Base-by-base conservation (phyloP, 345 rosid genomes). In the Ricinus communis region DNA sequence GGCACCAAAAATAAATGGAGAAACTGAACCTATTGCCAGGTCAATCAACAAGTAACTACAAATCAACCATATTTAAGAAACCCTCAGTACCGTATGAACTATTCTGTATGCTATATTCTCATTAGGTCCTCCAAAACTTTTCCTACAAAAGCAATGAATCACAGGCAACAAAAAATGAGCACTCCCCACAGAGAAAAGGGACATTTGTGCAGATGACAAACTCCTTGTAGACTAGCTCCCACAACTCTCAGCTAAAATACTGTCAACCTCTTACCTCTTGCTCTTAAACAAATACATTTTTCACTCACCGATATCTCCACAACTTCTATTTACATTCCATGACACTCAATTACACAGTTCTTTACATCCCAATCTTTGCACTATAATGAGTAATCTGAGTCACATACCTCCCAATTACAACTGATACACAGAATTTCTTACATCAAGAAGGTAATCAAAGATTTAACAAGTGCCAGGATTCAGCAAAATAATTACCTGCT, bases 401-500 rank as follows among this genome's bases (percentile, higher is more conserved):
- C 50, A 21, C 11, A 22, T 22, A 22, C 22, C 18, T n/a, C 16
- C 28, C 66, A 10, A 1, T 62, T 21, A 47, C 22, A 19, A 30
- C 31, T 45, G n/a, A 46, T 41, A 27, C 19, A 45, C 5, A 28
- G 49, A 38, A 18, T 13, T 47, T 14, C 46, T 64, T 62, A 45
- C 19, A 45, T 45, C 15, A 45, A 63, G 49, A 18, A 45, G 7
- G 16, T 30, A 53, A 66, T 12, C 45, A 33, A 66, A 50, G 11
- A n/a, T 10, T 1, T 13, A 22, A 38, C 19, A 50, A 4, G 55
- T 30, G 6, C 28, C 46, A 59, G 30, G 6, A 16, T 15, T 22
- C 31, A 36, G 16, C 6, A 31, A 65, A 14, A 15, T 41, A 68
- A 62, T 70, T 62, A 92, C 99, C 96, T 90, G 97, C 98, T 89